A percentile compares a stretch with the other conserved stretches of the same genome.
Conservation (phyloP, 1,139 yeast species). For the Pichia sp. region DNA sequence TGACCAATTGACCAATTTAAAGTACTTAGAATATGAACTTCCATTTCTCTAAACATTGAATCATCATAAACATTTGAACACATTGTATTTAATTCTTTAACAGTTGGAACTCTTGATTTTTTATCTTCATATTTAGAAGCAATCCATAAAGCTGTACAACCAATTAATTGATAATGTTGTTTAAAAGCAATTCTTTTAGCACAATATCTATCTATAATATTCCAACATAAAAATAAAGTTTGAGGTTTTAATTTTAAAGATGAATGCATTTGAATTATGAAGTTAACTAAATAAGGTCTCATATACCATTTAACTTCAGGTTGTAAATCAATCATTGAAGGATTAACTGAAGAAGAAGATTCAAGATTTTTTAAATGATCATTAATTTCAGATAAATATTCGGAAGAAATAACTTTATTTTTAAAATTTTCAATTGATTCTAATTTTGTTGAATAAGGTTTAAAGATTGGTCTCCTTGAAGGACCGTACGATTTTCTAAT, state of each 20-base stretch:
- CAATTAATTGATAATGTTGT: constrained; percentile 87
- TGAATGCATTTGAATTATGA: constrained; percentile 73
- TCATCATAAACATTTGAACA: constrained; percentile 83
- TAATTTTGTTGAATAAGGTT: constrained; percentile 38
- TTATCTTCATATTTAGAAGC: constrained; percentile 92
- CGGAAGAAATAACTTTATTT: constrained; percentile 38
- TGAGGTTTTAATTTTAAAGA: constrained; percentile 71
- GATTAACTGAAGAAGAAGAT: constrained; percentile 34
- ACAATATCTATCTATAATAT: constrained; percentile 84
- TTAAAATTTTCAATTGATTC: constrained; percentile 45
- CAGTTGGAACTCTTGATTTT: constrained; percentile 75
- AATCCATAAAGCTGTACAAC: constrained; percentile 90
- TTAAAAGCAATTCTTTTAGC: constrained; percentile 87
- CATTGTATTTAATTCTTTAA: constrained; percentile 68
- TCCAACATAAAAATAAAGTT: constrained; percentile 73
- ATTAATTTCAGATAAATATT: constrained; percentile 33
- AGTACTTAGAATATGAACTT: constrained; percentile 77
- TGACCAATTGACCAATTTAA: constrained; percentile 75
- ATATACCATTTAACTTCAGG: constrained; percentile 91
- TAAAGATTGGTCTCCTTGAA: constrained; percentile 36
- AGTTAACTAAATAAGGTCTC: constrained; percentile 85
- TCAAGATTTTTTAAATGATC: constrained; percentile 30
- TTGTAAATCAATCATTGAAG: constrained; percentile 77
- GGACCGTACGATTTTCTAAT: constrained; percentile 35
- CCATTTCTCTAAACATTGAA: constrained; percentile 93